A percentile compares a stretch with the other conserved stretches of the same genome.
phyloP scores from a whole-genome alignment of 768 basidiomycete genomes.

The Macrolepiota fuliginosa region DNA sequence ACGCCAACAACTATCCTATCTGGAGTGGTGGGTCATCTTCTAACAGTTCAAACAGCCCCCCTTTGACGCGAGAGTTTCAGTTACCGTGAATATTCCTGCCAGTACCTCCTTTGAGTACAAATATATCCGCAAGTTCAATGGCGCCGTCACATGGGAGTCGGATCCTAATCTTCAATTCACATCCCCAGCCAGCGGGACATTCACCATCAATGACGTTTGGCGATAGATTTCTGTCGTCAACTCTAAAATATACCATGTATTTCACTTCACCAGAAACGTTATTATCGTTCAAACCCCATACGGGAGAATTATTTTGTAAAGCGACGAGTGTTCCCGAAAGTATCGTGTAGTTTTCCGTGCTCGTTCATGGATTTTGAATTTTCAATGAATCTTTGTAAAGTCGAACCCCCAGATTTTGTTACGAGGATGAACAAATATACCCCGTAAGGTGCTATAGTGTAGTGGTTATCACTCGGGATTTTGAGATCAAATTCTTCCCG shows the following conservation, averaged over 20 bases:
- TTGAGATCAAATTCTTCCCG: slow-evolving; percentile 14
- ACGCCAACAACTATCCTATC: slow-evolving; percentile 54
- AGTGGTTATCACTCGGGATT: slow-evolving; percentile 19
- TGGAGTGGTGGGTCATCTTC: slow-evolving; percentile 57
- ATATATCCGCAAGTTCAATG: slow-evolving; percentile 60
- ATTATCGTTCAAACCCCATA: too few species aligned
- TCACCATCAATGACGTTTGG: slow-evolving; percentile 40
- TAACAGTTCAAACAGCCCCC: not conserved
- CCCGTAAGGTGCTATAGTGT: slow-evolving; percentile 16
- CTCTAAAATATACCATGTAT: too few species aligned
- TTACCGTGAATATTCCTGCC: slow-evolving; percentile 59
- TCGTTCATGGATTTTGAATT: too few species aligned
- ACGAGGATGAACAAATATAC: too few species aligned
- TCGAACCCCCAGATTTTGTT: too few species aligned
- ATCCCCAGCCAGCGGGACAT: slow-evolving; percentile 42
- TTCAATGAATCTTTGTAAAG: too few species aligned
- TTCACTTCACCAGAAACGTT: too few species aligned
- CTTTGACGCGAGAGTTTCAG: slow-evolving; percentile 29
- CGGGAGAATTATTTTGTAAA: too few species aligned
- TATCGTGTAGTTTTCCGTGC: too few species aligned
- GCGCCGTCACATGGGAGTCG: slow-evolving; percentile 61
- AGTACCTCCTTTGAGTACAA: slow-evolving; percentile 63
- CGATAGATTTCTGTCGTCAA: slow-evolving; percentile 17
- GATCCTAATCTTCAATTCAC: slow-evolving; percentile 55
- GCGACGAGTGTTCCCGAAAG: too few species aligned